A percentile compares a stretch with the other conserved stretches of the same genome.
phyloP scores from a whole-genome alignment of 306 rosid genomes.

The Luffa acutangula region DNA sequence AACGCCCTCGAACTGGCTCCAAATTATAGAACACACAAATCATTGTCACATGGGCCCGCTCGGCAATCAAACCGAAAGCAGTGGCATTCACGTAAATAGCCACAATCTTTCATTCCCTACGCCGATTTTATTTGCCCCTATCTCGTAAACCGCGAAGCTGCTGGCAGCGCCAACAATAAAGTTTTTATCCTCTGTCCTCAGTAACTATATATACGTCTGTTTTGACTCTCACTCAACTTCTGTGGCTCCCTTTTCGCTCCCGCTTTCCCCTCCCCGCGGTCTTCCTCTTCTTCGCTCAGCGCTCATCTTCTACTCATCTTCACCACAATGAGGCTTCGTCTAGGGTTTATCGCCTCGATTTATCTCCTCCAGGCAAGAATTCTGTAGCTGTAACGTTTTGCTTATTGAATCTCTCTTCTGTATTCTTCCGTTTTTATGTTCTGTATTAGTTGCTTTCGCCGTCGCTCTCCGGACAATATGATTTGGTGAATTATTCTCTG shows the following conservation, averaged over 20 bases:
- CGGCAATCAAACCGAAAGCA: constrained; percentile 28
- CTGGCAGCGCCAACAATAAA: neutral
- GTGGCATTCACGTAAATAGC: constrained; percentile 12
- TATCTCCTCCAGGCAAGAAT: constrained; percentile 52
- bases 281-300: neutral
- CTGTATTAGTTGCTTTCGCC: neutral
- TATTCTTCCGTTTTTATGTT: neutral
- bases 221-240: constrained; percentile 16
- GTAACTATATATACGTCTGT: constrained; percentile 26
- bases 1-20: neutral
- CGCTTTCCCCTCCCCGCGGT: neutral
- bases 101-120: neutral
- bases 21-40: neutral
- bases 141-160: neutral
- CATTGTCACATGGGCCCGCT: neutral
- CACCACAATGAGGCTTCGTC: constrained; percentile 34
- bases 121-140: neutral
- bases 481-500: neutral
- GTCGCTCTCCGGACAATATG: neutral
- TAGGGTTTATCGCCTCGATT: constrained; percentile 20
- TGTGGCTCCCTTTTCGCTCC: constrained; percentile 4
- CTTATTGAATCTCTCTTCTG: neutral
- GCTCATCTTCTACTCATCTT: neutral
- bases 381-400: neutral
- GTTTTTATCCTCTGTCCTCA: neutral